phyloP scores from a whole-genome alignment of 2,329 filamentous ascomycete species.

The Aspergillus fumigatiaffinis region DNA sequence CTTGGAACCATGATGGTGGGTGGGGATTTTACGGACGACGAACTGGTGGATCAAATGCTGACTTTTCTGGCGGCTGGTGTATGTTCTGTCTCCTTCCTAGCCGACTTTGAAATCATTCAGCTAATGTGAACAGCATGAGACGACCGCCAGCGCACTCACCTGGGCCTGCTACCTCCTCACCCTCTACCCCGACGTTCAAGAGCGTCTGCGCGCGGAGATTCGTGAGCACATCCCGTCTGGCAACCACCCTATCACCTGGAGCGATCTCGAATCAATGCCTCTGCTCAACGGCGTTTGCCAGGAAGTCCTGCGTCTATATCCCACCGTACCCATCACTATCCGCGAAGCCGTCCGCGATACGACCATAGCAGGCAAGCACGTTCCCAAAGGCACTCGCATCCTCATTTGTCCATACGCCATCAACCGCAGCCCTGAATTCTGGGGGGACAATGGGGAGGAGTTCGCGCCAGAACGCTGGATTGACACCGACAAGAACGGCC shows the following conservation, averaged over 20 bases:
- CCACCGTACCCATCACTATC: constrained; percentile 38
- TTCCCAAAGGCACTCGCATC: constrained; percentile 68
- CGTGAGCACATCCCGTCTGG: constrained; percentile 43
- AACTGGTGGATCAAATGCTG: constrained; percentile 41
- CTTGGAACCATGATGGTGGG: constrained; percentile 37
- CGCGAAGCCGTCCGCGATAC: constrained; percentile 40
- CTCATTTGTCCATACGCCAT: constrained; percentile 65
- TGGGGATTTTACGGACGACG: constrained; percentile 36
- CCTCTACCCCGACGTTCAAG: constrained; percentile 47
- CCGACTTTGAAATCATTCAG: neutral
- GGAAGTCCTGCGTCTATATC: constrained; percentile 59
- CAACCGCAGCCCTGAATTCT: constrained; percentile 66
- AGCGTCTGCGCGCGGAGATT: constrained; percentile 49
- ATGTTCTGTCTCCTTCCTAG: constrained; percentile 2
- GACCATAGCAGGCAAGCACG: constrained; percentile 58
- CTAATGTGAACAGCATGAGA: constrained; percentile 45
- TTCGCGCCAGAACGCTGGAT: constrained; percentile 80
- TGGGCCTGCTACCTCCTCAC: constrained; percentile 54
- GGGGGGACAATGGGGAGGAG: constrained; percentile 67
- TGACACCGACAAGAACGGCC: constrained; percentile 52
- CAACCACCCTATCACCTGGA: constrained; percentile 23
- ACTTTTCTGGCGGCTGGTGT: constrained; percentile 41
- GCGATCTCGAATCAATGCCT: constrained; percentile 62
- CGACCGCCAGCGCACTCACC: constrained; percentile 51
- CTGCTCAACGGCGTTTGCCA: constrained; percentile 75